Evolutionary conservation across 2,329 filamentous ascomycete genomes (phyloP).

Genomic region (Paracorniculantispora psalliotae): DNA sequence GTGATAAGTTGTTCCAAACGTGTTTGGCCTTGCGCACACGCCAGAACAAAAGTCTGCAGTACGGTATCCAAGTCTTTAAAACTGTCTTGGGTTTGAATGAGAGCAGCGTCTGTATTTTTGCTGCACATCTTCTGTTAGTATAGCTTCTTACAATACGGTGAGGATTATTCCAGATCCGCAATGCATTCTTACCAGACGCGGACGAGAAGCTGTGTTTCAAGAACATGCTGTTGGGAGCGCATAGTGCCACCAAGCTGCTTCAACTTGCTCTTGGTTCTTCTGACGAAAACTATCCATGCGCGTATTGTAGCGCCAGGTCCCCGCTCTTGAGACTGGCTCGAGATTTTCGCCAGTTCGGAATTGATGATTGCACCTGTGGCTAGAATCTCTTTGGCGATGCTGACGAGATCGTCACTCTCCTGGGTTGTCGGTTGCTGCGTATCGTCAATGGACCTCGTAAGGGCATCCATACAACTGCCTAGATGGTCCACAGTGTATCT

Average conservation of each 20-base stretch:
- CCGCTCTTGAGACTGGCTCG: neutral
- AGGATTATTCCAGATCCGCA: too few relatives aligned
- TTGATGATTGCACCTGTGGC: too few relatives aligned
- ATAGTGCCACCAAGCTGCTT: neutral
- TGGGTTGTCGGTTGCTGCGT: too few relatives aligned
- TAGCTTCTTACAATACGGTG: too few relatives aligned
- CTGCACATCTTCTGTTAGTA: neutral
- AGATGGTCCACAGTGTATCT: neutral
- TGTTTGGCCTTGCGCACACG: neutral
- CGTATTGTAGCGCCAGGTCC: neutral
- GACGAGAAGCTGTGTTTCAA: neutral
- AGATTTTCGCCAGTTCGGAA: too few relatives aligned
- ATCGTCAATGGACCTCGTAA: too few relatives aligned
- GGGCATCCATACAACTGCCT: neutral
- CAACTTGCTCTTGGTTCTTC: neutral
- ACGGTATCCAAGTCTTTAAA: neutral
- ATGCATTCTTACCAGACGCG: neutral
- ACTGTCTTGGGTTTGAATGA: neutral
- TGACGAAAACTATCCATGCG: neutral
- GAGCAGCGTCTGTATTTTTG: neutral
- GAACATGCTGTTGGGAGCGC: neutral
- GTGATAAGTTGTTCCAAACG: neutral
- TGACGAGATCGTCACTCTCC: too few relatives aligned
- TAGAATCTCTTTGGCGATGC: too few relatives aligned
- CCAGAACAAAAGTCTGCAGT: neutral